Conservation (phyloP, 1,284 basidiomycete genomes). For the Trametes hirsuta region DNA sequence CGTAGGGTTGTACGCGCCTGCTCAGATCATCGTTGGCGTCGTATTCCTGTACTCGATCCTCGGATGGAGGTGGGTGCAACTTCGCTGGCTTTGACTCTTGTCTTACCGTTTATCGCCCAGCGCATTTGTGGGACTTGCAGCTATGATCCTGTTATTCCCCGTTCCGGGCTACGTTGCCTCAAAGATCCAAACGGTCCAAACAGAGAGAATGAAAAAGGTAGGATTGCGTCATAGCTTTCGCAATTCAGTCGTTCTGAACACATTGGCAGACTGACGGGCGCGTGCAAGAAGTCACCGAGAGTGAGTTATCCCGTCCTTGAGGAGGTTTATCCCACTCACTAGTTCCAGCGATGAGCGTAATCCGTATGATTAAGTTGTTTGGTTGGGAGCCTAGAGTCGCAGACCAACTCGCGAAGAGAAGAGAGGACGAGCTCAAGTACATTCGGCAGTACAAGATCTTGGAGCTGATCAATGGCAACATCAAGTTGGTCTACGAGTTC, state of each 20-base stretch:
- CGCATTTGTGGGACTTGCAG: conserved; percentile 52
- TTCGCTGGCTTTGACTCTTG: neutral
- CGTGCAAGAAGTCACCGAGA: conserved; percentile 52
- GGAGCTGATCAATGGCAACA: conserved; percentile 38
- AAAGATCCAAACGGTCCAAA: conserved; percentile 34
- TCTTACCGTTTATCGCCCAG: conserved; percentile 19
- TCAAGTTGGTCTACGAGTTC: conserved; percentile 36
- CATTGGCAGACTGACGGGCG: conserved; percentile 46
- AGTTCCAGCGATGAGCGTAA: conserved; percentile 37
- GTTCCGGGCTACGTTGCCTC: conserved; percentile 45
- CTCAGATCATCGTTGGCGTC: conserved; percentile 41
- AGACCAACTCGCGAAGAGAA: conserved; percentile 46
- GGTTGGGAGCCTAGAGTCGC: conserved; percentile 55
- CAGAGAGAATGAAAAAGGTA: conserved; percentile 36
- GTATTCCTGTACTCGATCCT: conserved; percentile 49
- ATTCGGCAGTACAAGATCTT: conserved; percentile 48
- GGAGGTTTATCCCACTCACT: neutral
- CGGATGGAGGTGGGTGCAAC: conserved; percentile 45
- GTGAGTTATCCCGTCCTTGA: conserved; percentile 26
- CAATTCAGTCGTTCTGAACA: conserved; percentile 29
- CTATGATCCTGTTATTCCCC: conserved; percentile 55
- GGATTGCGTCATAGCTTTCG: neutral
- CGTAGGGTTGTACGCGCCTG: conserved; percentile 36
- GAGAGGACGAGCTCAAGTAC: conserved; percentile 55
- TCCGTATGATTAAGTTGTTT: conserved; percentile 63